phyloP scores from a whole-genome alignment of 768 basidiomycete species.

The Sutorius australiensis region DNA sequence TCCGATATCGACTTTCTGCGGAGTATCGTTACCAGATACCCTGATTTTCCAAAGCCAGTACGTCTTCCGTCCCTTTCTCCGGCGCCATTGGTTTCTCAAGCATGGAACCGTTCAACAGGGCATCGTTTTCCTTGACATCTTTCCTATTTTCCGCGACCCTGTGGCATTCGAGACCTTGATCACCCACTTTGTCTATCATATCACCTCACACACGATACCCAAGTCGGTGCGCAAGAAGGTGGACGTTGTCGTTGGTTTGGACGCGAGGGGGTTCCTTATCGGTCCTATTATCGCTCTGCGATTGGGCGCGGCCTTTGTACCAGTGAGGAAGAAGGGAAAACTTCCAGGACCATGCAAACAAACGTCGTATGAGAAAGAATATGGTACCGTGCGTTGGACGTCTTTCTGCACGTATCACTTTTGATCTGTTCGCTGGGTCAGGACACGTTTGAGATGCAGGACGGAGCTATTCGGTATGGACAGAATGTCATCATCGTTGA shows the following conservation, averaged over 20 bases:
- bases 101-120: constrained; percentile 47
- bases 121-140: constrained; percentile 90
- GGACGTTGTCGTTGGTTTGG: constrained; percentile 92
- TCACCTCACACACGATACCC: constrained; percentile 74
- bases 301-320: constrained; percentile 91
- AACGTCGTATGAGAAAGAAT: constrained; percentile 87
- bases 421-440: constrained; percentile 27
- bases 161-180: constrained; percentile 86
- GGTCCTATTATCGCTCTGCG: constrained; percentile 90
- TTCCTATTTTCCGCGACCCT: constrained; percentile 87
- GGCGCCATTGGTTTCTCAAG: background rate
- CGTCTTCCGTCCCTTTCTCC: constrained; percentile 6
- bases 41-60: constrained; percentile 91
- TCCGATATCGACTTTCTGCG: constrained; percentile 73
- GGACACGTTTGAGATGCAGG: constrained; percentile 97
- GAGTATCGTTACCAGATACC: constrained; percentile 54
- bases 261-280: constrained; percentile 93
- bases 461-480: constrained; percentile 75
- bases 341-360: constrained; percentile 82
- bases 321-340: constrained; percentile 91
- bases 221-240: constrained; percentile 60
- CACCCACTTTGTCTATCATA: constrained; percentile 81
- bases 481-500: constrained; percentile 87
- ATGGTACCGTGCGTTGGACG: constrained; percentile 62
- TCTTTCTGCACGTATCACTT: background rate